A percentile compares a stretch with the other conserved stretches of the same genome.
Evolutionary conservation across 805 yeast species (phyloP).

Genomic region (Monosporozyma solicola): DNA sequence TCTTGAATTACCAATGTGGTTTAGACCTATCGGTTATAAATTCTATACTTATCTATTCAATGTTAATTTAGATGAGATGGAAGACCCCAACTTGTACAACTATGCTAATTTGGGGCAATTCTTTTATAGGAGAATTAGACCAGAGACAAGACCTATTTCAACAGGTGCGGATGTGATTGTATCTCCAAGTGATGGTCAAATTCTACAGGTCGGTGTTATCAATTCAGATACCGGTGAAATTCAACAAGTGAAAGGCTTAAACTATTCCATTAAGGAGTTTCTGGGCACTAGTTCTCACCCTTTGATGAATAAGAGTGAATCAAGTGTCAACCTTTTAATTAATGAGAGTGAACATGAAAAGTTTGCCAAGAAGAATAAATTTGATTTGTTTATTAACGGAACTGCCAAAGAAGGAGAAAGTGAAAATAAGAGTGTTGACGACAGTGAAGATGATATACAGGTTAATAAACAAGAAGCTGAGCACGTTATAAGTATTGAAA

Average conservation of each 20-base stretch:
- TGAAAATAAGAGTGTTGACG: background rate
- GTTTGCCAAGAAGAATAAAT: slow-evolving; percentile 72
- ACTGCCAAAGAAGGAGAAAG: background rate
- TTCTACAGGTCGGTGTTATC: slow-evolving; percentile 74
- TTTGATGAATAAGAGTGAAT: slow-evolving; percentile 22
- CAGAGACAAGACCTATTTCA: slow-evolving; percentile 71
- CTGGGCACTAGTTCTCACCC: slow-evolving; percentile 50
- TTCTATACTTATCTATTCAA: slow-evolving; percentile 77
- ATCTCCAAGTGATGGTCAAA: slow-evolving; percentile 90
- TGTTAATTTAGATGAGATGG: slow-evolving; percentile 82
- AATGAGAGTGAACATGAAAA: slow-evolving; percentile 49
- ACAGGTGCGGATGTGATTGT: slow-evolving; percentile 51
- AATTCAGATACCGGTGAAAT: slow-evolving; percentile 65
- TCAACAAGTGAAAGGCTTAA: slow-evolving; percentile 95
- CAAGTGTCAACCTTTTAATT: slow-evolving; percentile 24
- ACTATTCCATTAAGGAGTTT: slow-evolving; percentile 80
- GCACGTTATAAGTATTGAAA: slow-evolving; percentile 37
- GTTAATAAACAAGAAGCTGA: slow-evolving; percentile 6
- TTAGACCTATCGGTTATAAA: slow-evolving; percentile 72
- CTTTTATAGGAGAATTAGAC: slow-evolving; percentile 72
- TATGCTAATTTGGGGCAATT: slow-evolving; percentile 83
- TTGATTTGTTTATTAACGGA: slow-evolving; percentile 30
- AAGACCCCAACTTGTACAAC: slow-evolving; percentile 64
- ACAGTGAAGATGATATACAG: slow-evolving; percentile 6
- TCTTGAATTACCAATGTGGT: slow-evolving; percentile 76